Conservation (phyloP, 352 stramenopile species). For the Globisporangium perplexum region DNA sequence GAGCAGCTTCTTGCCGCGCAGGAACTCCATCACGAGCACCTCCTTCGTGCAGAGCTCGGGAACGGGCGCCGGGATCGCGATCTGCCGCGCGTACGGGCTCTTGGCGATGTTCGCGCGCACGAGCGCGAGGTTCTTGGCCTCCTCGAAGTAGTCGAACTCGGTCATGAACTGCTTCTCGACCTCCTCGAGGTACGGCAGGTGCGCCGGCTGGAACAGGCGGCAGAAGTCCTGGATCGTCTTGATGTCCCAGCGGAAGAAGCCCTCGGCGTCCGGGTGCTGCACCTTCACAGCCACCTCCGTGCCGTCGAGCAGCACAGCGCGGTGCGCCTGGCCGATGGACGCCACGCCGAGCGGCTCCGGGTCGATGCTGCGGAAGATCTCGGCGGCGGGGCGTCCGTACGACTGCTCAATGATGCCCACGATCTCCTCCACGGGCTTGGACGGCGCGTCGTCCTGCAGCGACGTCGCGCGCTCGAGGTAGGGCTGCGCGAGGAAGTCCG, state of each 20-base stretch:
- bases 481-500: constrained; percentile 77
- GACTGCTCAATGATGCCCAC: constrained; percentile 66
- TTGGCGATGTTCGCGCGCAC: constrained; percentile 89
- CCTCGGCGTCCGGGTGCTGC: constrained; percentile 92
- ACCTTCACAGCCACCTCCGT: constrained; percentile 88
- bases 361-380: constrained; percentile 65
- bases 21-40: constrained; percentile 95
- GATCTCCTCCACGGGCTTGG: constrained; percentile 71
- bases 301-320: constrained; percentile 60
- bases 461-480: constrained; percentile 69
- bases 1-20: constrained; percentile 82
- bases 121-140: constrained; percentile 87
- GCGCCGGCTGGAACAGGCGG: constrained; percentile 91
- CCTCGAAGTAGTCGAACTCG: constrained; percentile 95
- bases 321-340: constrained; percentile 82
- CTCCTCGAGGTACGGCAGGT: constrained; percentile 91
- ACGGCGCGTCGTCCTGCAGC: constrained; percentile 76
- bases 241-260: constrained; percentile 94
- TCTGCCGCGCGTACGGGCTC: constrained; percentile 57
- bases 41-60: constrained; percentile 91
- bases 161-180: constrained; percentile 98
- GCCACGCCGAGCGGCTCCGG: constrained; percentile 66
- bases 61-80: constrained; percentile 82
- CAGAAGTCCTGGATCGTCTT: constrained; percentile 96
- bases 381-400: constrained; percentile 44